phyloP scores from a whole-genome alignment of 2,329 filamentous ascomycete species.

The Sclerotiophoma versabilis region DNA sequence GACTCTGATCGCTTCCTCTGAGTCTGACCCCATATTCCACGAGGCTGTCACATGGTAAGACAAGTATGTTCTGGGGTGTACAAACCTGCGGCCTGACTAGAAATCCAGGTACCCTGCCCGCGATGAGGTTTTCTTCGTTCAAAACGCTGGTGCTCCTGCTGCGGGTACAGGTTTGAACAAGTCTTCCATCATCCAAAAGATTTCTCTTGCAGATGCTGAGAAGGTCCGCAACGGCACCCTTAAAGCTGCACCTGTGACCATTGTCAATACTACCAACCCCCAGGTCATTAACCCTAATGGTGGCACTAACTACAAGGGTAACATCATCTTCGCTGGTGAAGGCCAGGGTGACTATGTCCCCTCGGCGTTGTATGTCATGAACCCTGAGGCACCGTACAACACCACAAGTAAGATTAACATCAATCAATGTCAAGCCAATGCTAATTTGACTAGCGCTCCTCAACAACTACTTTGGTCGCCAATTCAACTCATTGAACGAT shows the following conservation, averaged over 20 bases:
- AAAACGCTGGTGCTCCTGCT: slow-evolving; percentile 33
- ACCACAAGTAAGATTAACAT: slow-evolving; percentile 26
- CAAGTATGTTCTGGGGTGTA: too few relatives aligned
- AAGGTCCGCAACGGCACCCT: slow-evolving; percentile 31
- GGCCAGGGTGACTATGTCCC: slow-evolving; percentile 30
- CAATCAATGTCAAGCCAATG: background rate
- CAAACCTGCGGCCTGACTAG: background rate
- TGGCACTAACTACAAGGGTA: slow-evolving; percentile 31
- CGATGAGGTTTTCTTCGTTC: slow-evolving; percentile 37
- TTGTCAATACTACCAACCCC: slow-evolving; percentile 34
- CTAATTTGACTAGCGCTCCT: slow-evolving; percentile 27
- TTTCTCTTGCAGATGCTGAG: slow-evolving; percentile 33
- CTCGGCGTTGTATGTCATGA: slow-evolving; percentile 34
- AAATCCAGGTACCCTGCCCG: slow-evolving; percentile 20
- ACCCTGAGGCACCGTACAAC: slow-evolving; percentile 33
- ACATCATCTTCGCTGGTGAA: slow-evolving; percentile 36
- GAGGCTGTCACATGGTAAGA: slow-evolving; percentile 34
- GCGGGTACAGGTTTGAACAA: slow-evolving; percentile 36
- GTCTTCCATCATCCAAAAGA: slow-evolving; percentile 36
- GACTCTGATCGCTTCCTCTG: slow-evolving; percentile 32
- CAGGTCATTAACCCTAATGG: slow-evolving; percentile 37
- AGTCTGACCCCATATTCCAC: slow-evolving; percentile 34
- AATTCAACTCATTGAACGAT: slow-evolving; percentile 53
- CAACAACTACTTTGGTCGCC: slow-evolving; percentile 57
- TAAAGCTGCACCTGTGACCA: slow-evolving; percentile 26